Conservation (phyloP, 2,329 filamentous ascomycete genomes). For the Aspergillaceae sp. region DNA sequence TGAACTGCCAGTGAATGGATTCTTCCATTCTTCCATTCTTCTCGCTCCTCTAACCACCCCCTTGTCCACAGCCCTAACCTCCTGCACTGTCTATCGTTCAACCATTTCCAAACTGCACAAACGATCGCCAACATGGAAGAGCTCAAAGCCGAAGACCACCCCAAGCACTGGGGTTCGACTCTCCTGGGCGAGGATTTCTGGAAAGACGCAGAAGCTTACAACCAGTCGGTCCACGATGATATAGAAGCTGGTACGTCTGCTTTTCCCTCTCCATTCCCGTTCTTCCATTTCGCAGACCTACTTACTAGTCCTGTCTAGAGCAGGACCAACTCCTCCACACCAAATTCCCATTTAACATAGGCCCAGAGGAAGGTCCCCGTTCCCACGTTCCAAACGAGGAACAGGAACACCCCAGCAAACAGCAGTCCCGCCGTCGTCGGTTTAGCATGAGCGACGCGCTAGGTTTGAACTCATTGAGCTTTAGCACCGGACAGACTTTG, state of each 20-base stretch:
- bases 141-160: slow-evolving; percentile 9
- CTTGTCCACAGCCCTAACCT: neutral
- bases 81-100: no score
- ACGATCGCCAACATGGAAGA: slow-evolving; percentile 1
- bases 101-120: neutral
- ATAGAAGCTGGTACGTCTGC: slow-evolving; percentile 11
- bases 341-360: slow-evolving; percentile 19
- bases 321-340: slow-evolving; percentile 12
- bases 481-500: neutral
- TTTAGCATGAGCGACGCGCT: slow-evolving; percentile 21
- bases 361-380: slow-evolving; percentile 4
- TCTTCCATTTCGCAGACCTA: neutral
- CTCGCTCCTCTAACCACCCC: no score
- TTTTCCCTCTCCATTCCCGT: neutral
- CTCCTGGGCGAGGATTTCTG: slow-evolving; percentile 22
- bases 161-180: slow-evolving; percentile 17
- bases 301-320: slow-evolving; percentile 4
- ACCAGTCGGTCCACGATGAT: slow-evolving; percentile 8
- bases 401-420: neutral
- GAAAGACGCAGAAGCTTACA: slow-evolving; percentile 17
- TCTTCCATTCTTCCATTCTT: neutral
- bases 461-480: neutral
- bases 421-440: slow-evolving; percentile 9
- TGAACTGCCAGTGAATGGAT: no score
- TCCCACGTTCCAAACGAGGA: neutral